Conservation (phyloP, 305 asterid genomes). For the Solanum aculeatissimum region DNA sequence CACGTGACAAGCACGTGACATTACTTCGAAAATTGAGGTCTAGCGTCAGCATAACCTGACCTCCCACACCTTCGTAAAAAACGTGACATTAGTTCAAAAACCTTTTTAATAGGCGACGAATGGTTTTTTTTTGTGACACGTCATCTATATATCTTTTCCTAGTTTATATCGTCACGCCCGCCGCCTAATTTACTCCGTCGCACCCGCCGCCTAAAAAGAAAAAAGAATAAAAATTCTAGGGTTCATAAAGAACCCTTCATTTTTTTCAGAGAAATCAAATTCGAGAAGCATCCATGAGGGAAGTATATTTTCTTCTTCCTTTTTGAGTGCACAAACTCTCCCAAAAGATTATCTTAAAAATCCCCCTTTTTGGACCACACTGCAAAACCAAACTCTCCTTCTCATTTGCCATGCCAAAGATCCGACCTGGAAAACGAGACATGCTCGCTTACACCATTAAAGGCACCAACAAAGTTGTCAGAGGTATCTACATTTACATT, state of each 20-base stretch:
- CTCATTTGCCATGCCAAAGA: slow-evolving; percentile 38
- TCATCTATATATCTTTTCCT: background rate
- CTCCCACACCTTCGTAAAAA: background rate
- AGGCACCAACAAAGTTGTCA: slow-evolving; percentile 51
- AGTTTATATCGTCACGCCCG: background rate
- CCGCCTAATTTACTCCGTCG: background rate
- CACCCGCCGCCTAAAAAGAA: background rate
- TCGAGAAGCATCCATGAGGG: background rate
- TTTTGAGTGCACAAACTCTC: background rate
- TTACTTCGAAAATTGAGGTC: no score
- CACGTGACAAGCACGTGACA: no score
- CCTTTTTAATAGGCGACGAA: background rate
- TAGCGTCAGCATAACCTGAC: no score
- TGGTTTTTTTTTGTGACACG: background rate
- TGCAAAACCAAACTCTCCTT: background rate
- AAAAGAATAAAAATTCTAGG: background rate
- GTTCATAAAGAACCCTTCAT: background rate
- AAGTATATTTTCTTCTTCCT: slow-evolving; percentile 1
- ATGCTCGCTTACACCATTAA: slow-evolving; percentile 38
- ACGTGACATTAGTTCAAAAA: background rate
- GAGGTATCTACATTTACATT: slow-evolving; percentile 23
- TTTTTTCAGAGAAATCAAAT: background rate
- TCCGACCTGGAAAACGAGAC: slow-evolving; percentile 40
- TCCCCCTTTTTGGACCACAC: background rate
- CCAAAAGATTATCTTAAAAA: background rate